Percentiles rank a stretch among this genome's conserved stretches.
These are phyloP conservation scores for Phytophthora hibernalis DNA, from an alignment of 352 stramenopile species.

Conservation along the genomic window DNA sequence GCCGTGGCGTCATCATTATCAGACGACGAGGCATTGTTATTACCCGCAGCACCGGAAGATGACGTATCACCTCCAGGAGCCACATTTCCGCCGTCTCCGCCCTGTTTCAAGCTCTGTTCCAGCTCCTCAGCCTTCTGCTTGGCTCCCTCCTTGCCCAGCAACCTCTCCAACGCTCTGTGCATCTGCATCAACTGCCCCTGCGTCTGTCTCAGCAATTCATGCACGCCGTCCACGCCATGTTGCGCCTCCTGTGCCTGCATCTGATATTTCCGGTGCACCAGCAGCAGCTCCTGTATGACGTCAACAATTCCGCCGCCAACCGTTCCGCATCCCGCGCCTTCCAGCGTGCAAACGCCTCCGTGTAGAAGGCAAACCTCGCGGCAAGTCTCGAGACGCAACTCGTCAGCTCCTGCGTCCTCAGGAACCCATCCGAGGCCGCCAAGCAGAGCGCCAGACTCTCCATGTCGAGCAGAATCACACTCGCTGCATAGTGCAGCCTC, in stretches of 20 bases:
- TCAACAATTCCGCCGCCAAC: conserved; percentile 57
- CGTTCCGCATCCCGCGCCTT: conserved; percentile 67
- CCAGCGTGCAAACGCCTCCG: conserved; percentile 69
- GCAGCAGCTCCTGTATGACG: conserved; percentile 61
- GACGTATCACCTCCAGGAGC: neutral
- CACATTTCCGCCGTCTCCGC: neutral
- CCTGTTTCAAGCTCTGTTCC: conserved; percentile 40
- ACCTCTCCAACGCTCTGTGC: conserved; percentile 54
- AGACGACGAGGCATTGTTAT: conserved; percentile 9
- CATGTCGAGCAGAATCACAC: conserved; percentile 49
- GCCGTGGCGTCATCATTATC: conserved; percentile 16
- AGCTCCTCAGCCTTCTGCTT: conserved; percentile 41
- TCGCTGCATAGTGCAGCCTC: conserved; percentile 54
- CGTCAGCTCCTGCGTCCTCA: conserved; percentile 48
- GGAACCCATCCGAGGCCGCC: conserved; percentile 21
- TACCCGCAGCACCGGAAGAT: neutral
- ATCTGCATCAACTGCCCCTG: conserved; percentile 69
- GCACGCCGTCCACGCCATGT: conserved; percentile 54
- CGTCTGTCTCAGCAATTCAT: conserved; percentile 64
- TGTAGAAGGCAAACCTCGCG: conserved; percentile 74
- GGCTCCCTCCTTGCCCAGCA: conserved; percentile 57
- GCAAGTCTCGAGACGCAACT: conserved; percentile 48
- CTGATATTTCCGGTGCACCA: conserved; percentile 56
- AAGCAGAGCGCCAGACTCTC: conserved; percentile 44
- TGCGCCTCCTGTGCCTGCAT: conserved; percentile 33